A percentile compares a stretch with the other conserved stretches of the same genome.
phyloP scores from a whole-genome alignment of 805 yeast genomes.

The Saccharomycopsis javanensis region DNA sequence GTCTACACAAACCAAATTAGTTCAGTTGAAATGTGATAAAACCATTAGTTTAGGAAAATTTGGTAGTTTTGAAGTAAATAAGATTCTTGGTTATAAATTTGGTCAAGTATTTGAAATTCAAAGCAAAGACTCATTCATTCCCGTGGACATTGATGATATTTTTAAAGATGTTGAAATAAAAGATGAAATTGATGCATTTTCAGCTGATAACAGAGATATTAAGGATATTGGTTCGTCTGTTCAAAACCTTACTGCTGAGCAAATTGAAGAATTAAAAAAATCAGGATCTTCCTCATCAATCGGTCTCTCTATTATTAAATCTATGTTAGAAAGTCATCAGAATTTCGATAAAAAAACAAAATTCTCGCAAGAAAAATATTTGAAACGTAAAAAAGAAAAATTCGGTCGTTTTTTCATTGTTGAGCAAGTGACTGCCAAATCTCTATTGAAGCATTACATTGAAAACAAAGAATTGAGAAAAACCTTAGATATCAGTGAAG shows the following conservation, averaged over 20 bases:
- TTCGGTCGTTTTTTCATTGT: constrained; percentile 80
- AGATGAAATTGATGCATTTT: constrained; percentile 27
- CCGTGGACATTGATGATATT: constrained; percentile 35
- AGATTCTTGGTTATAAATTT: constrained; percentile 67
- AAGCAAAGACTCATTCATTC: constrained; percentile 43
- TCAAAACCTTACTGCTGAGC: constrained; percentile 67
- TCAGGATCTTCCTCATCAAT: constrained; percentile 48
- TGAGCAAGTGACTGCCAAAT: constrained; percentile 61
- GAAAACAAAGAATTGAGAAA: constrained; percentile 65
- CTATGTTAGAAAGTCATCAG: constrained; percentile 73
- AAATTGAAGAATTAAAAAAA: constrained; percentile 74
- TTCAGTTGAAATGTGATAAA: constrained; percentile 53
- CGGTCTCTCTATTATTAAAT: constrained; percentile 72
- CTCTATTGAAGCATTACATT: constrained; percentile 59
- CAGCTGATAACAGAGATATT: constrained; percentile 53
- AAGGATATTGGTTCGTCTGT: constrained; percentile 57
- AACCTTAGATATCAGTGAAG: constrained; percentile 76
- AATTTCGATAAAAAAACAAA: constrained; percentile 84
- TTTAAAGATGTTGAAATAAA: constrained; percentile 25
- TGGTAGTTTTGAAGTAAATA: constrained; percentile 72
- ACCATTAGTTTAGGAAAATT: constrained; percentile 78
- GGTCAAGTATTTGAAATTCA: constrained; percentile 86
- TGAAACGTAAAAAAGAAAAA: constrained; percentile 86
- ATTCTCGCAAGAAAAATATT: constrained; percentile 84
- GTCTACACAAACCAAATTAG: constrained; percentile 66